These are phyloP conservation scores for Albatrellus ellisii DNA, from an alignment of 768 basidiomycete species.

Conservation along the genomic window DNA sequence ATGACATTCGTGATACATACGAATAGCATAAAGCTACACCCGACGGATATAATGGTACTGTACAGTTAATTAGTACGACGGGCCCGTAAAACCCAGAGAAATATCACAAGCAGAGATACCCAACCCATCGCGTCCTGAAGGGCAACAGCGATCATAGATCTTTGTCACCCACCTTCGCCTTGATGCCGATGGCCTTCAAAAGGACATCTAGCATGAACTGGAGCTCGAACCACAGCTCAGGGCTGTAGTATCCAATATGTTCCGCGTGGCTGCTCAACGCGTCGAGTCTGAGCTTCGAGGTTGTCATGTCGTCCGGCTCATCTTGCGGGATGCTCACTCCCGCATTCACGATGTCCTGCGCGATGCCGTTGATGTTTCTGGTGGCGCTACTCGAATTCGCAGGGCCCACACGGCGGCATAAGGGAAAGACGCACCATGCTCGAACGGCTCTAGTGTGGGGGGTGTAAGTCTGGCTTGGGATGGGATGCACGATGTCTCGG, in stretches of 20 bases:
- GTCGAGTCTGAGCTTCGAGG: background rate
- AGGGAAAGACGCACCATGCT: background rate
- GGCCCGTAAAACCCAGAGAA: too few species aligned
- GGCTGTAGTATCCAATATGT: background rate
- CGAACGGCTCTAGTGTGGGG: background rate
- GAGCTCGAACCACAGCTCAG: conserved; percentile 1
- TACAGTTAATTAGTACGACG: too few species aligned
- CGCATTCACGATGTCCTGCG: background rate
- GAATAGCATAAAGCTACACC: too few species aligned
- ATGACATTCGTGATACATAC: too few species aligned
- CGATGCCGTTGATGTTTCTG: background rate
- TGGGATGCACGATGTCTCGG: background rate
- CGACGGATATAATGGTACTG: too few species aligned
- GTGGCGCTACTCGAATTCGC: background rate
- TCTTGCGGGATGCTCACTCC: background rate
- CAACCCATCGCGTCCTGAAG: too few species aligned
- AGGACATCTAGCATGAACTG: background rate
- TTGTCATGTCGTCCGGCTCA: background rate
- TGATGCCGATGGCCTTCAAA: background rate
- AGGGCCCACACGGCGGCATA: background rate
- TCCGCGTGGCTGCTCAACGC: background rate
- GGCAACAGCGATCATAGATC: too few species aligned
- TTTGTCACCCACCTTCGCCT: background rate
- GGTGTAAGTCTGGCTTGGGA: background rate
- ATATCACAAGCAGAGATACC: too few species aligned